Evolutionary conservation across 371 early-diverging fungal genomes (phyloP).

Genomic region (Circinella minor): DNA sequence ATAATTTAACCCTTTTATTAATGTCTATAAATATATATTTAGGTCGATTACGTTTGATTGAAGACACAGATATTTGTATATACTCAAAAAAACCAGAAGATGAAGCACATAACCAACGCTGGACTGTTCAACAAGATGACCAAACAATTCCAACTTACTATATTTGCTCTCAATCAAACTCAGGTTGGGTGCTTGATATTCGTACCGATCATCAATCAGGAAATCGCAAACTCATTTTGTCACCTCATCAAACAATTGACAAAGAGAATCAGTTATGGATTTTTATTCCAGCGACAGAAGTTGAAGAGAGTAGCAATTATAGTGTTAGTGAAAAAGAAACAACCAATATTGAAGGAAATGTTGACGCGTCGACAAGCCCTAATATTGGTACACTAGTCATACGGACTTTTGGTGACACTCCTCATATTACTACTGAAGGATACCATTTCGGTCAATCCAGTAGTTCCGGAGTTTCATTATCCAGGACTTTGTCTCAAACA

Average conservation of each 20-base stretch:
- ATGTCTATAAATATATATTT: neutral
- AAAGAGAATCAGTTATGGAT: slow-evolving; percentile 52
- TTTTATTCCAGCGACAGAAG: slow-evolving; percentile 30
- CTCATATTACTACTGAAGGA: slow-evolving; percentile 12
- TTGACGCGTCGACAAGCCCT: neutral
- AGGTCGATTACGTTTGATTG: slow-evolving; percentile 52
- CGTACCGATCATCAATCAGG: slow-evolving; percentile 22
- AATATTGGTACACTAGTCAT: neutral
- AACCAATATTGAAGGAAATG: no score
- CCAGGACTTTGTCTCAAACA: slow-evolving; percentile 1
- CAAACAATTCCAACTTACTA: neutral
- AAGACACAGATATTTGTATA: slow-evolving; percentile 57
- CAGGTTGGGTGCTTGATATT: slow-evolving; percentile 55
- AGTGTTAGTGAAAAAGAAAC: no score
- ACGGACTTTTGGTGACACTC: slow-evolving; percentile 2
- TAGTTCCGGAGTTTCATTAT: slow-evolving; percentile 22
- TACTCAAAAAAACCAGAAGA: slow-evolving; percentile 38
- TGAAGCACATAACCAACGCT: slow-evolving; percentile 47
- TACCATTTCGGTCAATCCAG: slow-evolving; percentile 15
- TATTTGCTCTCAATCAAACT: slow-evolving; percentile 34
- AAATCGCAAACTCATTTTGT: slow-evolving; percentile 39
- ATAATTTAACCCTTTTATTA: no score
- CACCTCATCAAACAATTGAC: slow-evolving; percentile 46
- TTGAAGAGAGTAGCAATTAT: neutral
- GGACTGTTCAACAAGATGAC: slow-evolving; percentile 36